Percentiles rank a stretch among this genome's conserved stretches.
Conservation (phyloP, 2,329 filamentous ascomycete genomes). For the Colletotrichum caudatum region DNA sequence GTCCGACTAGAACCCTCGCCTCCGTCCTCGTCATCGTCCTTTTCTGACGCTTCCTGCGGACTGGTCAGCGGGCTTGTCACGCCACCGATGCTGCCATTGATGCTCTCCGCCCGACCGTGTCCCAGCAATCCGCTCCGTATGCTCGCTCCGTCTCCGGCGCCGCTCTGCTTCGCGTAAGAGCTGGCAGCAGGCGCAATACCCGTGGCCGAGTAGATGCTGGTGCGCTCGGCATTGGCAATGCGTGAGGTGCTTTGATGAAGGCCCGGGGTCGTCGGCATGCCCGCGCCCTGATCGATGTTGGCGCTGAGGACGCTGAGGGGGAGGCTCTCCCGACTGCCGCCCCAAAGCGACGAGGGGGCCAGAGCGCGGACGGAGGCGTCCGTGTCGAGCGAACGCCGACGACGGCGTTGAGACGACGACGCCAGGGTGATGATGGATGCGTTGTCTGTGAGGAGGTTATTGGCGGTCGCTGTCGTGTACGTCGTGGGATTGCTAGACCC, state of each 20-base stretch:
- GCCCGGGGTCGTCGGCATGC: conserved; percentile 59
- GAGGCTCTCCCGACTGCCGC: conserved; percentile 82
- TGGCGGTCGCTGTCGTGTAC: conserved; percentile 82
- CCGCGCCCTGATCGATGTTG: conserved; percentile 67
- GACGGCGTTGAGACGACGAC: conserved; percentile 82
- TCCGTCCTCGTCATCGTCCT: conserved; percentile 48
- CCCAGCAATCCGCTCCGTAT: conserved; percentile 81
- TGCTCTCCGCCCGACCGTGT: conserved; percentile 84
- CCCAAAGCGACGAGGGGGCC: conserved; percentile 85
- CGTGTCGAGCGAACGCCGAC: conserved; percentile 84
- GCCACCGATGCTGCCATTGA: conserved; percentile 79
- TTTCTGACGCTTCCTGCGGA: conserved; percentile 58
- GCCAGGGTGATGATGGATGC: conserved; percentile 88
- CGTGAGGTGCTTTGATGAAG: conserved; percentile 64
- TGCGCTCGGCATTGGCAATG: conserved; percentile 66
- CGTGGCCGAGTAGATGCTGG: conserved; percentile 83
- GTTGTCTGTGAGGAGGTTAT: conserved; percentile 85
- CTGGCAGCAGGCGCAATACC: conserved; percentile 77
- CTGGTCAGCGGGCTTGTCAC: conserved; percentile 73
- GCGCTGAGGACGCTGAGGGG: conserved; percentile 83
- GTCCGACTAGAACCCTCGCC: conserved; percentile 48
- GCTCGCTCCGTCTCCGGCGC: conserved; percentile 77
- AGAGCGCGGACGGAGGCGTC: conserved; percentile 87
- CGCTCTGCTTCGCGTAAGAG: conserved; percentile 75
- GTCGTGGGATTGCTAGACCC: conserved; percentile 71